Base-by-base conservation (phyloP, 306 rosid species). In the Cicer bijugum region DNA sequence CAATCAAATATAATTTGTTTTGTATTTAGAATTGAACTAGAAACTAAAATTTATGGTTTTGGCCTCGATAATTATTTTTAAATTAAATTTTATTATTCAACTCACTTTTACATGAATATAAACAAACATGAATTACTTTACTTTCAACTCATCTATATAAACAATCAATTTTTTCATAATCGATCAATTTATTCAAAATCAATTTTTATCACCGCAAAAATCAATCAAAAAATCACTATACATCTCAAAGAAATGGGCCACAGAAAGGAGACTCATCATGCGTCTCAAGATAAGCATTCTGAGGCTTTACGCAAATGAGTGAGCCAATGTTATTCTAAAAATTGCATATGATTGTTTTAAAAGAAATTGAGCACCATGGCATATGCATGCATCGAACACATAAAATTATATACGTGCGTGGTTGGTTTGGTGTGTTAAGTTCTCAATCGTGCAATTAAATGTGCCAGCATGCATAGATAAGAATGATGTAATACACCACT, bases 401-500 rank as follows among this genome's bases (percentile, higher is more conserved):
- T 28, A 28, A 4, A 28, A 35, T 17, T 48, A 45, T 44, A 12
- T 62, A 6, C 60, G 33, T 48, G 46, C 43, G 44, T 64, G 33
- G 23, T 45, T 20, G 72, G 45, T 69, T 75, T 42, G 78, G 47
- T 70, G 55, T 69, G 69, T 71, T 78, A 69, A 64, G 14, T 69
- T 70, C 76, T 3, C 71, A 58, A 47, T 67, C 52, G 20, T 60
- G 28, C 67, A 53, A 19, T 45, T 6, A 8, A 38, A 52, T 52
- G 44, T 58, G 59, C 65, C 50, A 48, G 8, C 69, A 57, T 61
- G 53, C 53, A 63, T 1, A n/a, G 87, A 80, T 77, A 73, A 84
- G 87, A 69, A 43, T 80, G 87, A 84, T 77, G 85, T 77, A 84
- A 77, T 71, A 2, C 67, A 68, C 51, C 87, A 74, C 84, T 84